A percentile compares a stretch with the other conserved stretches of the same genome.
Conservation (phyloP, 305 asterid genomes). For the Euphrasia arctica region DNA sequence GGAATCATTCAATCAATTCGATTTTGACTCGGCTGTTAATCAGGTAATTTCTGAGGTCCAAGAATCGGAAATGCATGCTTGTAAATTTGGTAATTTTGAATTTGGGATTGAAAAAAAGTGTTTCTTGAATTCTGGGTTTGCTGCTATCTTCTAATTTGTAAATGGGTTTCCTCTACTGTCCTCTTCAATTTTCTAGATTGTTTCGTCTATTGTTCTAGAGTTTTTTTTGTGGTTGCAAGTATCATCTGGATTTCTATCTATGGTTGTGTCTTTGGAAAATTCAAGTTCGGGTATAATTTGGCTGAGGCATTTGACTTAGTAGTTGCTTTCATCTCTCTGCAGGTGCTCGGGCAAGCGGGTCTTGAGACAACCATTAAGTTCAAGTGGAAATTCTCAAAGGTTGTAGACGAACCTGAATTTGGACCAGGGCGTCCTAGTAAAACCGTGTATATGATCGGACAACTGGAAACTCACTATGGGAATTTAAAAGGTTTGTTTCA, state of each 20-base stretch:
- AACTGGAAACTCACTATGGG: conserved; percentile 36
- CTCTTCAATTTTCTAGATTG: neutral
- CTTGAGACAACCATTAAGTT: conserved; percentile 35
- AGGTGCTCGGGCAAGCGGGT: conserved; percentile 60
- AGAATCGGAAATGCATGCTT: conserved; percentile 11
- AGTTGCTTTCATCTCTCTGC: conserved; percentile 21
- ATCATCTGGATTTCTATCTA: neutral
- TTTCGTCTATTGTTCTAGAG: neutral
- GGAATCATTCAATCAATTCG: conserved; percentile 42
- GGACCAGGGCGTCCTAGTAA: conserved; percentile 72
- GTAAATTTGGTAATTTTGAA: neutral
- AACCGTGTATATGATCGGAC: conserved; percentile 58
- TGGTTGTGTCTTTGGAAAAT: neutral
- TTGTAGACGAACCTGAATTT: conserved; percentile 77
- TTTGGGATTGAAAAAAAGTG: neutral
- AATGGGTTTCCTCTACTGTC: neutral
- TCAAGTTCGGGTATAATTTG: no score
- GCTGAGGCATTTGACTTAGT: neutral
- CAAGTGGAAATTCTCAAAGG: conserved; percentile 65
- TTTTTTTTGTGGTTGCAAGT: neutral
- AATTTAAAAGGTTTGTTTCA: conserved; percentile 50
- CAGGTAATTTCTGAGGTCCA: conserved; percentile 39
- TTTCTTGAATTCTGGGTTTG: neutral
- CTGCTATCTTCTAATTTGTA: neutral
- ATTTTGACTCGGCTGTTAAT: conserved; percentile 51